These are phyloP conservation scores for Clavulina sp. DNA, from an alignment of 768 basidiomycete genomes.

Conservation along the genomic window DNA sequence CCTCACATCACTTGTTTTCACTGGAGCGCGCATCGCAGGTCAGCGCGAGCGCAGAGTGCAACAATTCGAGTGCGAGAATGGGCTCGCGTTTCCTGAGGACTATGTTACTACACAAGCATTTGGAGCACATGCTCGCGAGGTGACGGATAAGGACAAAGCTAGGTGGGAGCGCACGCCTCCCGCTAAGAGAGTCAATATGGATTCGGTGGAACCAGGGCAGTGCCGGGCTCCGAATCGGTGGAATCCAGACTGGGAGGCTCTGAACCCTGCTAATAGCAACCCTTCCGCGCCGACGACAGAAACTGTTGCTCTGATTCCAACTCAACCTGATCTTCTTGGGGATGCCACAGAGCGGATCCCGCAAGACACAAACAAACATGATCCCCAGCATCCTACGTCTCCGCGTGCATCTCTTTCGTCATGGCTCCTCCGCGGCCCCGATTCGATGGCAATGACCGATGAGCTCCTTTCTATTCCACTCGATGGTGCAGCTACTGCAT, in stretches of 20 bases:
- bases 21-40: conserved; percentile 71
- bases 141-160: conserved; percentile 35
- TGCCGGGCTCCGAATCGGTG: conserved; percentile 36
- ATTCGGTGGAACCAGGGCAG: conserved; percentile 34
- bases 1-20: conserved; percentile 61
- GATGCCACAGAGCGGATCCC: conserved; percentile 8
- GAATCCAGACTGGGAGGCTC: conserved; percentile 53
- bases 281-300: conserved; percentile 4
- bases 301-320: conserved; percentile 27
- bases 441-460: conserved; percentile 29
- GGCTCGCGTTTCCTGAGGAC: conserved; percentile 62
- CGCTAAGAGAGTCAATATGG: conserved; percentile 66
- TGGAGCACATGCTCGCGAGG: conserved; percentile 28
- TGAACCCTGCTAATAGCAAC: conserved; percentile 37
- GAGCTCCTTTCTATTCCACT: conserved; percentile 22
- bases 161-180: conserved; percentile 71
- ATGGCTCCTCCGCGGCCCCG: conserved; percentile 57
- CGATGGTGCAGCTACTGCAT: conserved; percentile 21
- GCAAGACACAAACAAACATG: conserved; percentile 7
- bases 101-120: conserved; percentile 46
- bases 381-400: not conserved
- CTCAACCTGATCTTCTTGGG: conserved; percentile 24
- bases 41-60: conserved; percentile 71
- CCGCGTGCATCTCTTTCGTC: conserved; percentile 15
- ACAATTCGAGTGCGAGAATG: conserved; percentile 48